Evolutionary conservation across 805 yeast species (phyloP).

Genomic region (Candida ipomoeae): DNA sequence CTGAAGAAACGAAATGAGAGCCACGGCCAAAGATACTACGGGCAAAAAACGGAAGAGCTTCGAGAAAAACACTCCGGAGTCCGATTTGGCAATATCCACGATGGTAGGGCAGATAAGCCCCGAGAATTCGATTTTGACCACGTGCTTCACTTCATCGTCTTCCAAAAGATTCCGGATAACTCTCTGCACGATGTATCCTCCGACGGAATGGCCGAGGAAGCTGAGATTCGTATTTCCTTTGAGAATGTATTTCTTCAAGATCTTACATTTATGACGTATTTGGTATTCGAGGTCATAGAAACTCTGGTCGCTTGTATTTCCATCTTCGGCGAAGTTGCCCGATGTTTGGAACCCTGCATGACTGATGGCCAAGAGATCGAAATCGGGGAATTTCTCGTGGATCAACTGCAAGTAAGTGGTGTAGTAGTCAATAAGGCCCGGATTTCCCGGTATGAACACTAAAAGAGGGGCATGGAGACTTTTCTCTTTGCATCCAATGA

Average conservation of each 20-base stretch:
- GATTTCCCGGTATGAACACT: constrained; percentile 71
- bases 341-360: constrained; percentile 54
- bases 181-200: constrained; percentile 60
- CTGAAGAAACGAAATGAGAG: constrained; percentile 26
- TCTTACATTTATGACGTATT: constrained; percentile 50
- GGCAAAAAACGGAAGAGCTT: constrained; percentile 27
- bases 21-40: constrained; percentile 25
- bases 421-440: constrained; percentile 68
- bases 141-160: constrained; percentile 21
- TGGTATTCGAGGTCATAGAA: constrained; percentile 50
- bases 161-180: constrained; percentile 31
- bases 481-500: constrained; percentile 18
- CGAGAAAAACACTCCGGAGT: constrained; percentile 29
- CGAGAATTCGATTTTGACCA: constrained; percentile 37
- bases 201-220: constrained; percentile 69
- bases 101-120: constrained; percentile 73
- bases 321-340: constrained; percentile 22
- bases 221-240: constrained; percentile 28
- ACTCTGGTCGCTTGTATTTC: constrained; percentile 9
- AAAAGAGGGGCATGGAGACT: constrained; percentile 28
- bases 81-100: constrained; percentile 50
- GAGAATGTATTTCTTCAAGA: constrained; percentile 37
- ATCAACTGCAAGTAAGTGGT: constrained; percentile 46
- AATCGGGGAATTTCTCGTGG: constrained; percentile 38
- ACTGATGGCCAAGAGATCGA: constrained; percentile 57